These are phyloP conservation scores for Sclerotinia spermophila DNA, from an alignment of 2,329 filamentous ascomycete species.

Conservation along the genomic window DNA sequence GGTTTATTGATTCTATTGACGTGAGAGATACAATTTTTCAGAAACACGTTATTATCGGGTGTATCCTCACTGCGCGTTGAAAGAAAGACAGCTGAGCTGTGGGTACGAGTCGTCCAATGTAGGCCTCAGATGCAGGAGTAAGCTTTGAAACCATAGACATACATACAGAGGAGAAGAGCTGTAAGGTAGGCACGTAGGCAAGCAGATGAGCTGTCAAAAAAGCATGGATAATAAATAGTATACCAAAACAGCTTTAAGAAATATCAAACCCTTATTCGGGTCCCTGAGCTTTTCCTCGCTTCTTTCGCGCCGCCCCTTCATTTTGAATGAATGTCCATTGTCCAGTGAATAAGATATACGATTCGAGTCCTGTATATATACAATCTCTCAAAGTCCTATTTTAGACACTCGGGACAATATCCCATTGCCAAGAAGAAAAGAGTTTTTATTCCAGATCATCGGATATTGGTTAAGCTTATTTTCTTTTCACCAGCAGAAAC, in stretches of 20 bases:
- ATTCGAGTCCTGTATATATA: background rate
- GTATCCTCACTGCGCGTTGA: too few relatives aligned
- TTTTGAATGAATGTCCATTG: background rate
- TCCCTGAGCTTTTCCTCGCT: background rate
- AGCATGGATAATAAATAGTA: background rate
- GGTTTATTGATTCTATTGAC: too few relatives aligned
- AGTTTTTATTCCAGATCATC: background rate
- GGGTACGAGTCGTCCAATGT: background rate
- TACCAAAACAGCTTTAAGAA: background rate
- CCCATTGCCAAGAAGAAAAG: background rate
- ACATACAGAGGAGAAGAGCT: background rate
- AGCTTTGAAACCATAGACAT: background rate
- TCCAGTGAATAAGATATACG: background rate
- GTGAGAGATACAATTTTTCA: too few relatives aligned
- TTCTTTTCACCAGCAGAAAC: background rate
- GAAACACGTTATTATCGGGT: too few relatives aligned
- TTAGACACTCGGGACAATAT: background rate
- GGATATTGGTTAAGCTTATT: slow-evolving; percentile 4
- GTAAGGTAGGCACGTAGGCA: background rate
- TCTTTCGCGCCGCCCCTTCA: slow-evolving; percentile 8
- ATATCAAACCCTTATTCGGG: background rate
- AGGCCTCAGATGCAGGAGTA: background rate
- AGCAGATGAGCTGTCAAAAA: slow-evolving; percentile 4
- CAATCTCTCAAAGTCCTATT: background rate
- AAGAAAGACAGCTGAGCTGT: too few relatives aligned